Percentiles rank a stretch among this genome's conserved stretches.
Conservation (phyloP, 2,329 filamentous ascomycete genomes). For the Dendryphion nanum region DNA sequence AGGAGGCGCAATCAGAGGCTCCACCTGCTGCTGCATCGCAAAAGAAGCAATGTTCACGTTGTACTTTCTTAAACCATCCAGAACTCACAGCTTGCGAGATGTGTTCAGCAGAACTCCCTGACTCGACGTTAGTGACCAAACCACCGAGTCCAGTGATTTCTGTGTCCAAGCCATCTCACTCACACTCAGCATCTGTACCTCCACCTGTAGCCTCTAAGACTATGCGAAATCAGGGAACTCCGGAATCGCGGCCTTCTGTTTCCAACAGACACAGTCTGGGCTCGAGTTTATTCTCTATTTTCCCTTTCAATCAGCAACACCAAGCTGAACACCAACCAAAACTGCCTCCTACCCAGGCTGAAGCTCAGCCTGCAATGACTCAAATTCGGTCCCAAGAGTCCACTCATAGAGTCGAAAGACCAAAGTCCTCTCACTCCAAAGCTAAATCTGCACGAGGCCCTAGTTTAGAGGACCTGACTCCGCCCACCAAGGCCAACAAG, state of each 20-base stretch:
- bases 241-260: conserved; percentile 14
- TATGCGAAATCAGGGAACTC: conserved; percentile 3
- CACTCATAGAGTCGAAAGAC: conserved; percentile 3
- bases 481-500: too few species aligned
- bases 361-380: conserved; percentile 1
- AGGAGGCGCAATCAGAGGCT: conserved; percentile 1
- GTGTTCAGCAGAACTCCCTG: conserved; percentile 28
- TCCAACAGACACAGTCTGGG: conserved; percentile 34
- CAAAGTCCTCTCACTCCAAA: too few species aligned
- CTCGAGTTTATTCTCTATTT: conserved; percentile 34
- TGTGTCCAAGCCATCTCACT: conserved; percentile 16
- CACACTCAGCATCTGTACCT: conserved; percentile 29
- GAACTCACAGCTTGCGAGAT: conserved; percentile 33
- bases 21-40: conserved; percentile 23
- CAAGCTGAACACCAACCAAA: conserved; percentile 31
- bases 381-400: background rate
- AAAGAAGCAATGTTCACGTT: conserved; percentile 35
- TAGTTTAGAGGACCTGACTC: too few species aligned
- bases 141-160: conserved; percentile 19
- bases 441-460: too few species aligned
- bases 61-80: conserved; percentile 35
- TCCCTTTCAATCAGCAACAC: conserved; percentile 34
- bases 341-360: conserved; percentile 21
- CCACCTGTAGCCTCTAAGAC: conserved; percentile 13
- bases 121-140: conserved; percentile 17